Evolutionary conservation across 2,329 filamentous ascomycete genomes (phyloP), one percentile per base, ranked within the genome.

Genomic region (Ramichloridium luteum): DNA sequence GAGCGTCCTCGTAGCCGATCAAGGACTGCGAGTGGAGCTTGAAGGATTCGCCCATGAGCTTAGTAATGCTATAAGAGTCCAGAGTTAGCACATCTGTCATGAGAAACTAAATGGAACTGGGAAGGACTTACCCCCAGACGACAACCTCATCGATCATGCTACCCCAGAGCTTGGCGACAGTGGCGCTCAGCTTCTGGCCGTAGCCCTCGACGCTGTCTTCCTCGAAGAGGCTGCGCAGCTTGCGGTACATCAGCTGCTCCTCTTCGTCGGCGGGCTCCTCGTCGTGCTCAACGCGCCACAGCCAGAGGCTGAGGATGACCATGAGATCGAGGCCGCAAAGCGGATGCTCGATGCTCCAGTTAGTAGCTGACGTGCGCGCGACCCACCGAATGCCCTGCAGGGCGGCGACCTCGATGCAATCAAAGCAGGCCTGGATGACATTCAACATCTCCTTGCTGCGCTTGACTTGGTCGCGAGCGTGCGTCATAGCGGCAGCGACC

Each of bases 281-380:
- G 66, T 98, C 90, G 65, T 96, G 86, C 79, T 98, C 90, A 67
- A 98, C 79, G 63, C 86, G 85, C 67, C 94, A 96, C 50, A 98
- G 78, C 90, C 90, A 98, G 46, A 96, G 69, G 51, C 84, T 94
- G 48, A 98, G 77, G 48, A 94, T 90, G 57, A 96, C 90, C 75
- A 98, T 93, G 46, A 96, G 70, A 58, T 98, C 90, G 64, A 98
- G 75, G 41, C 88, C 88, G 53, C 86, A 94, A 36, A 98, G 76
- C 31, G 90, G 86, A 57, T 98, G 88, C 64, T 98, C 90, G 39
- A 96, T 83, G 57, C 88, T 96, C 90, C 90, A 98, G 62, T 96
- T 96, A 28, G 90, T 94, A 13, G 90, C 85, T 28, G 86, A 94
- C 13, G 88, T 94, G 46, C 86, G 80, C n/a, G 88, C 88, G 40